phyloP scores from a whole-genome alignment of 2,329 filamentous ascomycete species.

The Trichoderma pleuroti region DNA sequence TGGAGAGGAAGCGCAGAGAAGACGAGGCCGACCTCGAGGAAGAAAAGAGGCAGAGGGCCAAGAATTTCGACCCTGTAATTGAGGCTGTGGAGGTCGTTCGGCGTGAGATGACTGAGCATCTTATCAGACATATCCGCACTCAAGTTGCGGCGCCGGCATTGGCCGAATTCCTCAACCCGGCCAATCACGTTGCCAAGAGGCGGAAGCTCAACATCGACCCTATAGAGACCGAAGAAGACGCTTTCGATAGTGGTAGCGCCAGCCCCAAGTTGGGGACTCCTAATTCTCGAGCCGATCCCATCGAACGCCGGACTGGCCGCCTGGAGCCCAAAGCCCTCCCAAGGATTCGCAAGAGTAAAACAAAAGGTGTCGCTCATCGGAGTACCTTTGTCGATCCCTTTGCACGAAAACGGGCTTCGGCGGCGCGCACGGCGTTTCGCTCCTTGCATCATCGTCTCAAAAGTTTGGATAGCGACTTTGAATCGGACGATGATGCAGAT shows the following conservation, averaged over 20 bases:
- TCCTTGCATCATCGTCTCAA: conserved; percentile 73
- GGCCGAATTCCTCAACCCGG: conserved; percentile 77
- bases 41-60: conserved; percentile 82
- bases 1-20: conserved; percentile 63
- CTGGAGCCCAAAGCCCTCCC: conserved; percentile 62
- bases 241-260: conserved; percentile 58
- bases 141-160: conserved; percentile 80
- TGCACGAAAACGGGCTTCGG: conserved; percentile 58
- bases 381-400: conserved; percentile 66
- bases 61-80: conserved; percentile 82
- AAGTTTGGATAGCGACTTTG: conserved; percentile 65
- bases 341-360: conserved; percentile 69
- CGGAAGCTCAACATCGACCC: conserved; percentile 74
- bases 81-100: conserved; percentile 78
- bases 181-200: conserved; percentile 74
- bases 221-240: conserved; percentile 56
- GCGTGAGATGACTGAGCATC: conserved; percentile 77
- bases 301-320: conserved; percentile 57
- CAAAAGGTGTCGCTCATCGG: conserved; percentile 49
- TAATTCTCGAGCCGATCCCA: conserved; percentile 58
- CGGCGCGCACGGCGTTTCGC: conserved; percentile 61
- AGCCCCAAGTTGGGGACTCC: conserved; percentile 63
- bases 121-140: conserved; percentile 84
- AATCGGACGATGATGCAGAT: conserved; percentile 79
- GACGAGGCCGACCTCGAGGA: conserved; percentile 81